Conservation (phyloP, 768 basidiomycete species). For the Kwoniella bestiolae region DNA sequence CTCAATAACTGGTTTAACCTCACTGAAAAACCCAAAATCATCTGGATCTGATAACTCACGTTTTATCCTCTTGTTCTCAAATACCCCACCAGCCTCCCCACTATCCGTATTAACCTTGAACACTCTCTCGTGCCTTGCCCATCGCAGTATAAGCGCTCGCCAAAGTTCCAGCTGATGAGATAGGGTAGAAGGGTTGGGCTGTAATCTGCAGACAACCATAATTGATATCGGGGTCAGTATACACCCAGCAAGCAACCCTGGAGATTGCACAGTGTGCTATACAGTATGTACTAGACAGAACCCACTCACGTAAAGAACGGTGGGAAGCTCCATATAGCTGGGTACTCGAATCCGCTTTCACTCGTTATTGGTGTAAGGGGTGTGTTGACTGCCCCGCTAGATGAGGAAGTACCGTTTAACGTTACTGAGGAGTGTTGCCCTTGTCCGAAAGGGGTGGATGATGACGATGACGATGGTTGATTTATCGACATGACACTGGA, state of each 20-base stretch:
- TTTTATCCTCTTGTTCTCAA: constrained; percentile 52
- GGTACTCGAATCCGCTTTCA: constrained; percentile 54
- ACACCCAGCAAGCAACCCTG: too few species aligned
- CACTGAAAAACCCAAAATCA: too few species aligned
- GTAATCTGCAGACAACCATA: constrained; percentile 49
- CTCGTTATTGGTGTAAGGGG: constrained; percentile 34
- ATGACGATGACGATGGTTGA: neutral
- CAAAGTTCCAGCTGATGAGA: constrained; percentile 57
- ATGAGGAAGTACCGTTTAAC: neutral
- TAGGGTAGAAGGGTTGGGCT: constrained; percentile 58
- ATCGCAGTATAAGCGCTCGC: constrained; percentile 56
- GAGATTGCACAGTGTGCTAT: too few species aligned
- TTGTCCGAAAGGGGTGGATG: neutral
- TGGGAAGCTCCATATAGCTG: constrained; percentile 59
- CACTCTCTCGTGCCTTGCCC: constrained; percentile 49
- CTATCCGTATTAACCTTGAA: constrained; percentile 51
- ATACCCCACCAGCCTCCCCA: constrained; percentile 42
- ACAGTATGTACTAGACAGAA: too few species aligned
- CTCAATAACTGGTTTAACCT: too few species aligned
- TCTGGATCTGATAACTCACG: too few species aligned
- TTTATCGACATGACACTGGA: constrained; percentile 7
- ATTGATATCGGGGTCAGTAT: too few species aligned
- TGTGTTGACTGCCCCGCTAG: constrained; percentile 2
- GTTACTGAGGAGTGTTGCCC: neutral
- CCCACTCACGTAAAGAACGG: constrained; percentile 60